Evolutionary conservation across 1,284 basidiomycete genomes (phyloP), one percentile per base, ranked within the genome.

Genomic region (Trichosporon faecale): DNA sequence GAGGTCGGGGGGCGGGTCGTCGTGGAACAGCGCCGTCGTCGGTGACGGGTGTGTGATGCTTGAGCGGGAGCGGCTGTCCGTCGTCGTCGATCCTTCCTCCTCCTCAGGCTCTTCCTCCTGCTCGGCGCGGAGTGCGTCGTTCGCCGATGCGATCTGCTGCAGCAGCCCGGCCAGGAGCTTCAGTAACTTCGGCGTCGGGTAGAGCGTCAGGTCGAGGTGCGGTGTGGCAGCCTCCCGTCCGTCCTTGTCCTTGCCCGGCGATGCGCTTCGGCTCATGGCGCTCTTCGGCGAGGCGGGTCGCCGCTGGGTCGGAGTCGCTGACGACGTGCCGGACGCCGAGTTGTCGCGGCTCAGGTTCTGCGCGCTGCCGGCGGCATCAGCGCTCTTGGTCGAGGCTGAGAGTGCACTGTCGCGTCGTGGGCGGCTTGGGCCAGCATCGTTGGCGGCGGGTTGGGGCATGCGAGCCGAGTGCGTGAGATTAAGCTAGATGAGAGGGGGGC

Each of bases 101-200:
- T 68, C 72, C 14, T 70, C 70, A 11, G 73, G 72, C 33, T 74
- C 73, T 8, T 73, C 73, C 21, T 76, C 70, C 83, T 66, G 84
- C 23, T 83, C 81, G 14, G 77, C 74, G 16, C 83, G 78, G 21
- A 85, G 77, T 23, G 81, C 86, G 84, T 98, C 95, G 82, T 98
- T 98, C 4, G 93, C 90, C 2, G 89, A 89, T 3, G 96, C 94
- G 79, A 98, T 98, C 83, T 95, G 93, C 64, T 93, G 90, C 70
- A 99, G 87, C 16, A 98, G 86, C 2, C 89, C 89, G 0, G 96
- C 95, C n/a, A 99, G 89, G 16, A 97, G 89, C 35, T 89, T 89
- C 61, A 99, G 87, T 12, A 99, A 88, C 68, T 94, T 85, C 37
- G 84, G 82, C 0, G 87, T 84, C 0, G 88, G 86, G 73, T 85